Evolutionary conservation across 2,329 filamentous ascomycete genomes (phyloP).

Genomic region (Tolypocladium nubicola): DNA sequence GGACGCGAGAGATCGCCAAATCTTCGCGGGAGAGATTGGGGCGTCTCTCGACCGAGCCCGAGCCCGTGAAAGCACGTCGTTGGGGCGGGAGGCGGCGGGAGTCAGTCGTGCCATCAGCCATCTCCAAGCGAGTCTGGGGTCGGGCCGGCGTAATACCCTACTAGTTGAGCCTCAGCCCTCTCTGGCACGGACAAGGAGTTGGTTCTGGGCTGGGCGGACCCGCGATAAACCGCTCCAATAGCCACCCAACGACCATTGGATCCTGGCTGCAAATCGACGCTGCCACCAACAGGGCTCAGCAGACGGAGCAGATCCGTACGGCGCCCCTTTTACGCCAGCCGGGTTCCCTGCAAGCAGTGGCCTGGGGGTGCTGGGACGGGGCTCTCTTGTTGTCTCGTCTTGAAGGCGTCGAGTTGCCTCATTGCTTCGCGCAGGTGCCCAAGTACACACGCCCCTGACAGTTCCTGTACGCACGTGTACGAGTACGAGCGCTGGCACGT

Average conservation of each 20-base stretch:
- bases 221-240: not conserved
- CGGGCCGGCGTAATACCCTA: conserved; percentile 1
- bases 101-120: not conserved
- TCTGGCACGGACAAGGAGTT: not conserved
- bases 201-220: not conserved
- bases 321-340: not conserved
- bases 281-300: not conserved
- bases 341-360: not conserved
- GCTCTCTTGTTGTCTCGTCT: not conserved
- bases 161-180: conserved; percentile 1
- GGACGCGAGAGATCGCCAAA: not conserved
- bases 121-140: conserved; percentile 2
- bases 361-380: not conserved
- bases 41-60: conserved; percentile 5
- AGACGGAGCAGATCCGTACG: conserved; percentile 1
- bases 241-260: not conserved
- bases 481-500: not conserved
- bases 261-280: not conserved
- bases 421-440: not conserved
- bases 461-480: not conserved
- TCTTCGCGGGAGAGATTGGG: not conserved
- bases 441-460: not conserved
- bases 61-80: not conserved
- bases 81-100: not conserved
- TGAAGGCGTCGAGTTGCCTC: not conserved